These are phyloP conservation scores for Trypanosoma avium DNA, from an alignment of 208 protist genomes.

Conservation along the genomic window DNA sequence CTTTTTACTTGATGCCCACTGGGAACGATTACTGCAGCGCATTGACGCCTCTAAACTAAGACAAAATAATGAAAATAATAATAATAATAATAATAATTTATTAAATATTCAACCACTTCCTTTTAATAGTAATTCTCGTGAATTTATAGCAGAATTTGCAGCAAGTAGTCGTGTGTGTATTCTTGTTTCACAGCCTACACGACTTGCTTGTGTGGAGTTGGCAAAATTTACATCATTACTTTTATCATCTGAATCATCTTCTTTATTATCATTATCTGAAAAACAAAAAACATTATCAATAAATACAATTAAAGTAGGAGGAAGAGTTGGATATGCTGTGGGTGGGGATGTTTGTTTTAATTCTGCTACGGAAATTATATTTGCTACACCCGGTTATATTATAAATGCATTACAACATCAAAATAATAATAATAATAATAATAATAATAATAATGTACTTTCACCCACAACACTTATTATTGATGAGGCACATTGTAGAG, in stretches of 20 bases:
- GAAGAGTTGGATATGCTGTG: slow-evolving; percentile 75
- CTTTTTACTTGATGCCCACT: slow-evolving; percentile 70
- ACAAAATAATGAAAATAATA: background rate
- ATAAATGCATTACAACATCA: slow-evolving; percentile 43
- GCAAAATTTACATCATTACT: slow-evolving; percentile 45
- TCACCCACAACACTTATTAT: slow-evolving; percentile 69
- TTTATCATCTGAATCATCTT: slow-evolving; percentile 12
- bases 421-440: too few relatives aligned
- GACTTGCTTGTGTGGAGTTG: slow-evolving; percentile 67
- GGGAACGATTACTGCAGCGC: slow-evolving; percentile 35
- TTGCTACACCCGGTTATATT: slow-evolving; percentile 71
- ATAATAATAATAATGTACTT: too few relatives aligned
- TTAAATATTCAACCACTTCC: background rate
- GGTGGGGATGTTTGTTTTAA: slow-evolving; percentile 52
- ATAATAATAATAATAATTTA: slow-evolving; percentile 3
- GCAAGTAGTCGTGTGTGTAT: slow-evolving; percentile 57
- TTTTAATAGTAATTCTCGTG: slow-evolving; percentile 25
- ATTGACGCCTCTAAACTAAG: slow-evolving; percentile 10
- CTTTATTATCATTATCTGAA: background rate
- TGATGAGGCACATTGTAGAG: slow-evolving; percentile 77
- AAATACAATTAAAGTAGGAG: slow-evolving; percentile 25
- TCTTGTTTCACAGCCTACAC: slow-evolving; percentile 82
- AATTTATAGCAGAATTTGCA: slow-evolving; percentile 43
- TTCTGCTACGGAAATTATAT: slow-evolving; percentile 68
- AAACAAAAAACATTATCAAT: slow-evolving; percentile 1